phyloP scores from a whole-genome alignment of 2,329 filamentous ascomycete genomes.

The Sporothrix brasiliensis region DNA sequence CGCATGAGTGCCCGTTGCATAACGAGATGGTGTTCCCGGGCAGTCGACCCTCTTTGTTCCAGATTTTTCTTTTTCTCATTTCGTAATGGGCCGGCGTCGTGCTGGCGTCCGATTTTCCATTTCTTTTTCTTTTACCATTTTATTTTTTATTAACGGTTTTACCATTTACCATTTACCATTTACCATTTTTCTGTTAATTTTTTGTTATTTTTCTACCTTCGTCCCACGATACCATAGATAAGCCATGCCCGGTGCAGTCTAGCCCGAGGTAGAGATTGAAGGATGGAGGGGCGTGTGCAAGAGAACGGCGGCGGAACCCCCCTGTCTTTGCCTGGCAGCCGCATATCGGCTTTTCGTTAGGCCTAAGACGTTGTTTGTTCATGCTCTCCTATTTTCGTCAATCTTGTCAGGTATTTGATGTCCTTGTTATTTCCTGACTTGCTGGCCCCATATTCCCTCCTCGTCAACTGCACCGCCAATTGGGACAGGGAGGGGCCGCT shows the following conservation, averaged over 20 bases:
- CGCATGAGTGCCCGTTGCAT: background rate
- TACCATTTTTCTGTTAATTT: too few species aligned
- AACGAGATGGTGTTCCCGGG: conserved; percentile 22
- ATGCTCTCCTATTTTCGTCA: background rate
- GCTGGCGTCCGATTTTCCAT: conserved; percentile 6
- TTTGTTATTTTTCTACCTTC: background rate
- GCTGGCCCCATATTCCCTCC: background rate
- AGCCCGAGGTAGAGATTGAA: conserved; percentile 8
- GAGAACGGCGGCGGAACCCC: background rate
- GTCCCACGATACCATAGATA: conserved; percentile 25
- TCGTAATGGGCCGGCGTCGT: conserved; percentile 18
- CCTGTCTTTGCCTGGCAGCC: conserved; percentile 12
- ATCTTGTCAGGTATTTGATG: background rate
- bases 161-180: background rate
- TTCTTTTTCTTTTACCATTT: background rate
- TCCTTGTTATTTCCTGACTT: conserved; percentile 23
- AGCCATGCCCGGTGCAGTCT: conserved; percentile 26
- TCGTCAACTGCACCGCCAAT: background rate
- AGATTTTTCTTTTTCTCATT: conserved; percentile 14
- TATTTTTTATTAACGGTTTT: conserved; percentile 2
- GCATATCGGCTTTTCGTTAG: conserved; percentile 19
- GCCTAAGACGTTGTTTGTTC: background rate
- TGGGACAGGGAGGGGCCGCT: background rate
- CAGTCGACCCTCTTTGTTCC: conserved; percentile 29
- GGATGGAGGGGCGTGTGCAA: conserved; percentile 7